phyloP scores from a whole-genome alignment of 306 rosid genomes.

The Oemleria cerasiformis region DNA sequence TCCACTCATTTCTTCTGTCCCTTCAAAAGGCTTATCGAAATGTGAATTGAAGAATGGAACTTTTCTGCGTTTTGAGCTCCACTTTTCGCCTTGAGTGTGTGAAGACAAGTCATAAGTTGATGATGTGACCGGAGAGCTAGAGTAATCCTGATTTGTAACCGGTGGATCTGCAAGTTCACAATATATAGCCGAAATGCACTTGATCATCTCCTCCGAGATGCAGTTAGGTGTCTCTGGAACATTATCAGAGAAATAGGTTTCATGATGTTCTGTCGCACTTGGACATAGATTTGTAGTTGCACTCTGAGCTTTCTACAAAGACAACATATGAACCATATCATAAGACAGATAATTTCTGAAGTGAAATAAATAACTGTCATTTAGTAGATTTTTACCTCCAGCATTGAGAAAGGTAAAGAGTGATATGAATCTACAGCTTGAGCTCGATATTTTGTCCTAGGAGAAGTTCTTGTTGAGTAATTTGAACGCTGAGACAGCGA shows the following conservation, averaged over 20 bases:
- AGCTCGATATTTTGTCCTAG: slow-evolving; percentile 35
- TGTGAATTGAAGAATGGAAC: slow-evolving; percentile 52
- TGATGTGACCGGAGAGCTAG: slow-evolving; percentile 52
- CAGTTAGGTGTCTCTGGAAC: slow-evolving; percentile 67
- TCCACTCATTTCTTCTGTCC: slow-evolving; percentile 51
- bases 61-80: slow-evolving; percentile 52
- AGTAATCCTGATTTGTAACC: slow-evolving; percentile 39
- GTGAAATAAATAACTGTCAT: background rate
- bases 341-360: background rate
- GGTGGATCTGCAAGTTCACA: slow-evolving; percentile 78
- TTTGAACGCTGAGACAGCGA: slow-evolving; percentile 64
- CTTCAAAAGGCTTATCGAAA: slow-evolving; percentile 51
- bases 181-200: slow-evolving; percentile 70
- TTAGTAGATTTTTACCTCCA: slow-evolving; percentile 52
- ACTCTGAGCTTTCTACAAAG: slow-evolving; percentile 56
- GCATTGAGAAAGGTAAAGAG: slow-evolving; percentile 87
- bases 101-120: slow-evolving; percentile 50
- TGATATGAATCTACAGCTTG: slow-evolving; percentile 65
- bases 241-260: slow-evolving; percentile 35
- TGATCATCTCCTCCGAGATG: slow-evolving; percentile 87
- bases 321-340: slow-evolving; percentile 16
- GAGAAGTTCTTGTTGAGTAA: slow-evolving; percentile 51
- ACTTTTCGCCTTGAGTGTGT: slow-evolving; percentile 42
- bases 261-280: slow-evolving; percentile 56
- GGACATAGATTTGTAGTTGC: slow-evolving; percentile 47